phyloP scores from a whole-genome alignment of 495 filamentous ascomycete genomes.

The Xylaria scruposa region DNA sequence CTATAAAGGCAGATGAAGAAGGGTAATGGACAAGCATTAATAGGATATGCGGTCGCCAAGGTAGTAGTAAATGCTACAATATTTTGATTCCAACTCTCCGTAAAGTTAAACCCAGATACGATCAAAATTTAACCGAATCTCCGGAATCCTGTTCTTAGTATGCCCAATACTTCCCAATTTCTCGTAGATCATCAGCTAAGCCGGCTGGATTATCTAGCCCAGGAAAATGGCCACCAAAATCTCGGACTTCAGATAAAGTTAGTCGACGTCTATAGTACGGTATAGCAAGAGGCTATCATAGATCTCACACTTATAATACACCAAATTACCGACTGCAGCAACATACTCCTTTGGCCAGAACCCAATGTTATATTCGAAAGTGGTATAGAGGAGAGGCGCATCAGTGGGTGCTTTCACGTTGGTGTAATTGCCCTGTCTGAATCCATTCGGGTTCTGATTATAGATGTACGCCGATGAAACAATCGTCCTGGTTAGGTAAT shows the following conservation, averaged over 20 bases:
- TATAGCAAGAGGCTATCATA: background rate
- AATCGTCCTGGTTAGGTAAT: slow-evolving; percentile 38
- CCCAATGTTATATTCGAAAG: slow-evolving; percentile 33
- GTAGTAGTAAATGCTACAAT: background rate
- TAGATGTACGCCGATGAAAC: slow-evolving; percentile 35
- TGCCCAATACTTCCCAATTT: slow-evolving; percentile 21
- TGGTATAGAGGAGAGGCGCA: slow-evolving; percentile 31
- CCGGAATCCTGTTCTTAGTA: background rate
- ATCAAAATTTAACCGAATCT: background rate
- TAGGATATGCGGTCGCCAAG: background rate
- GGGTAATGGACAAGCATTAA: background rate
- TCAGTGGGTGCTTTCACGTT: slow-evolving; percentile 24
- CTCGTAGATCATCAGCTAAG: slow-evolving; percentile 27
- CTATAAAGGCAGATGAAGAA: background rate
- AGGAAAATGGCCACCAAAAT: slow-evolving; percentile 38
- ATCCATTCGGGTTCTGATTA: slow-evolving; percentile 27
- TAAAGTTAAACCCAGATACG: background rate
- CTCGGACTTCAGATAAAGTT: slow-evolving; percentile 28
- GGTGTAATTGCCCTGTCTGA: slow-evolving; percentile 15
- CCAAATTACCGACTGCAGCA: slow-evolving; percentile 35
- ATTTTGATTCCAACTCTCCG: background rate
- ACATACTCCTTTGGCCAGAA: slow-evolving; percentile 33
- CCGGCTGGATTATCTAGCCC: slow-evolving; percentile 35
- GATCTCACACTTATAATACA: slow-evolving; percentile 35
- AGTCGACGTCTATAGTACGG: background rate